phyloP scores from a whole-genome alignment of 148 eudicot species.

The Dysphania ambrosioides region DNA sequence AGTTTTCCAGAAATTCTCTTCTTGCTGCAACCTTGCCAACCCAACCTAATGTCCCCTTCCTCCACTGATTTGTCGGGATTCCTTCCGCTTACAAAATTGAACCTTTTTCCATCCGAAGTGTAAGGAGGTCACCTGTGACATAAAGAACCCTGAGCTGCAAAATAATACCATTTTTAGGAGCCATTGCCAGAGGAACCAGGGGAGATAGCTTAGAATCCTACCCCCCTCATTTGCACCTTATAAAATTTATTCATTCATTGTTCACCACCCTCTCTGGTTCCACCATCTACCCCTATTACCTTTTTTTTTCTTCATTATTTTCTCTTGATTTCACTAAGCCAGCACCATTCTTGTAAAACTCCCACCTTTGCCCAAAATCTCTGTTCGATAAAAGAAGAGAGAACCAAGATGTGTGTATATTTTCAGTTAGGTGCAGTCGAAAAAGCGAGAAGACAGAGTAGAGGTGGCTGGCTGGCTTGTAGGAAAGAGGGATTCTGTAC shows the following conservation, averaged over 20 bases:
- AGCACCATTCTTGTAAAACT: conserved; percentile 19
- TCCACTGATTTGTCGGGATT: conserved; percentile 19
- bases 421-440: conserved; percentile 7
- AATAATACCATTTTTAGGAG: conserved; percentile 34
- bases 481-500: conserved; percentile 39
- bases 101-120: conserved; percentile 7
- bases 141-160: conserved; percentile 36
- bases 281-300: conserved; percentile 15
- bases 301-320: not conserved
- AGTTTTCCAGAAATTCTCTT: too few species aligned
- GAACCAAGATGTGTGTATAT: conserved; percentile 20
- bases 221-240: conserved; percentile 24
- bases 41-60: not conserved
- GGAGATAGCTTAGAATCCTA: conserved; percentile 35
- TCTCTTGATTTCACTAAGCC: conserved; percentile 19
- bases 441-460: conserved; percentile 4
- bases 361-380: not conserved
- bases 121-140: conserved; percentile 30
- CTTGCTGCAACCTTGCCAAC: conserved; percentile 21
- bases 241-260: conserved; percentile 56
- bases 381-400: not conserved
- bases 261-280: conserved; percentile 33
- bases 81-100: conserved; percentile 24
- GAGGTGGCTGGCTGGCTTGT: conserved; percentile 30
- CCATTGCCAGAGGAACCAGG: conserved; percentile 33